Conservation (phyloP, 345 rosid genomes). For the Garcia nutans region DNA sequence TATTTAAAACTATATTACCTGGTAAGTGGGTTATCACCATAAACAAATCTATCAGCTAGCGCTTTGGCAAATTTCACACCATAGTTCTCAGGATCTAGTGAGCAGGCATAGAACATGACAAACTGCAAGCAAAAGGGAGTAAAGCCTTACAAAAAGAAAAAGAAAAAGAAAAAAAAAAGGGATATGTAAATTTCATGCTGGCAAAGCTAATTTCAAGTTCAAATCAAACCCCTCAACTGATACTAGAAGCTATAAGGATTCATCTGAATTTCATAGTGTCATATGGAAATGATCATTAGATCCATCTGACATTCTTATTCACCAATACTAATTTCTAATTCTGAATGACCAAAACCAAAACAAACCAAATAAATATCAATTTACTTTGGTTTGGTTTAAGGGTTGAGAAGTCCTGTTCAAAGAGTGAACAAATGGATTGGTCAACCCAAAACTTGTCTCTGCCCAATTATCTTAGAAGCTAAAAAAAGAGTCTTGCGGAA, state of each 20-base stretch:
- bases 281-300: background rate
- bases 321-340: background rate
- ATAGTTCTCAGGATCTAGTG: slow-evolving; percentile 78
- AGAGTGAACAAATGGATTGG: slow-evolving; percentile 28
- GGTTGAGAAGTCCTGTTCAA: slow-evolving; percentile 30
- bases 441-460: slow-evolving; percentile 17
- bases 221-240: background rate
- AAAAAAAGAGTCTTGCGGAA: background rate
- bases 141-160: background rate
- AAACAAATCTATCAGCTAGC: slow-evolving; percentile 53
- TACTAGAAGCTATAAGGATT: background rate
- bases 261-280: background rate
- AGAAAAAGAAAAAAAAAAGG: too few species aligned
- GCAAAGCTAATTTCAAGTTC: background rate
- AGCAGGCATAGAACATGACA: slow-evolving; percentile 80
- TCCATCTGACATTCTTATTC: background rate
- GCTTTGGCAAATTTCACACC: slow-evolving; percentile 61
- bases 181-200: background rate
- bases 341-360: slow-evolving; percentile 10
- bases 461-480: background rate
- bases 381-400: slow-evolving; percentile 18
- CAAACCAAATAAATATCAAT: slow-evolving; percentile 11
- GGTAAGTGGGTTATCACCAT: slow-evolving; percentile 40
- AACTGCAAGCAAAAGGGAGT: slow-evolving; percentile 54
- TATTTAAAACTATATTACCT: slow-evolving; percentile 38